Conservation (phyloP, 1,284 basidiomycete genomes). For the Moesziomyces aphidis region DNA sequence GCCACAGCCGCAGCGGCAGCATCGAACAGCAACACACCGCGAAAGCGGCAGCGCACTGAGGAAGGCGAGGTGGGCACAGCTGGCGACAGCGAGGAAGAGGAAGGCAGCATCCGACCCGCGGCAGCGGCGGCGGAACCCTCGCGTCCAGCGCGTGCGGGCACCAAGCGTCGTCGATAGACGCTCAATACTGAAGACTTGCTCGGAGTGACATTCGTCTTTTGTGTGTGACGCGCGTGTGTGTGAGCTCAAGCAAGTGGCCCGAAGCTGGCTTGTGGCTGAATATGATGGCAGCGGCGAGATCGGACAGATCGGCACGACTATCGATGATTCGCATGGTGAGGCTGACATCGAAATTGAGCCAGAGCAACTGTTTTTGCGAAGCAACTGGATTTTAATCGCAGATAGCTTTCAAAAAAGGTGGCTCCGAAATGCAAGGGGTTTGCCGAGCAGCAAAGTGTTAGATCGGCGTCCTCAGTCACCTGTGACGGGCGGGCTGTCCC, state of each 20-base stretch:
- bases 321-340: neutral
- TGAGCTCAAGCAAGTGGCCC: no score
- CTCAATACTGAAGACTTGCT: no score
- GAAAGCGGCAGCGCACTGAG: constrained; percentile 40
- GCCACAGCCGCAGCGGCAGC: constrained; percentile 1
- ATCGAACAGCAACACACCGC: constrained; percentile 42
- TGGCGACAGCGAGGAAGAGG: constrained; percentile 42
- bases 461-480: no score
- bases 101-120: constrained; percentile 33
- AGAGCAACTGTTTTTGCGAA: no score
- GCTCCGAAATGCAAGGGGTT: no score
- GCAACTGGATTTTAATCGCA: no score
- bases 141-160: constrained; percentile 9
- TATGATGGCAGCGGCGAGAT: neutral
- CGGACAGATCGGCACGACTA: neutral
- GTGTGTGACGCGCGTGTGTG: no score
- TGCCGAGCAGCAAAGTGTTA: no score
- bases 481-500: no score
- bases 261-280: no score
- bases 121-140: neutral
- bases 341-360: neutral
- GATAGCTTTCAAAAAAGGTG: no score
- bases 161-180: constrained; percentile 20
- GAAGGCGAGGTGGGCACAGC: constrained; percentile 30
- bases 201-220: no score